Evolutionary conservation across 2,329 filamentous ascomycete species (phyloP).

Genomic region (Colletotrichum paranaense): DNA sequence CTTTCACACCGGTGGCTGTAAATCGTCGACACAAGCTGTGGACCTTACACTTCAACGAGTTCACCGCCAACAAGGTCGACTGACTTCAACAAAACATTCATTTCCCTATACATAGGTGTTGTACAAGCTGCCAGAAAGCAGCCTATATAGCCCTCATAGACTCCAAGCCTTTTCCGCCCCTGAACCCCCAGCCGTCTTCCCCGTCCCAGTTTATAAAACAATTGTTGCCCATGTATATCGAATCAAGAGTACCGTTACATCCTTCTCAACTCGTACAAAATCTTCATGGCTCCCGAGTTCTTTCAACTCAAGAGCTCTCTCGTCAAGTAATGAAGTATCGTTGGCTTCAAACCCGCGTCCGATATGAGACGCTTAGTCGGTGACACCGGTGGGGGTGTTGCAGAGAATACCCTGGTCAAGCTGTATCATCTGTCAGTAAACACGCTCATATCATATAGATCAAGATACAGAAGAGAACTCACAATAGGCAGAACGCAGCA

Average conservation of each 20-base stretch:
- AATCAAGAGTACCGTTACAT: conserved; percentile 1
- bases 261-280: not conserved
- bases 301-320: not conserved
- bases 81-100: not conserved
- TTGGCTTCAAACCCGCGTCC: not conserved
- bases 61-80: not conserved
- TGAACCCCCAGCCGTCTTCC: not conserved
- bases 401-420: conserved; percentile 50
- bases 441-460: not conserved
- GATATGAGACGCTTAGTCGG: conserved; percentile 37
- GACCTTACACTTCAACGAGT: not conserved
- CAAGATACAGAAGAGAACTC: not conserved
- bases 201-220: not conserved
- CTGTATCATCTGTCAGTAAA: conserved; percentile 17
- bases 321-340: not conserved
- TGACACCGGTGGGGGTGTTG: conserved; percentile 46
- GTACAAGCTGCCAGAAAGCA: conserved; percentile 8
- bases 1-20: not conserved
- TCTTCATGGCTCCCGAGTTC: not conserved
- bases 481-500: conserved; percentile 66
- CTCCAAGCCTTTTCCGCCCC: not conserved
- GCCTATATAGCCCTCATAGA: not conserved
- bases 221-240: not conserved
- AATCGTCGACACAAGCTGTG: not conserved
- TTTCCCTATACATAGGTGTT: not conserved